phyloP scores from a whole-genome alignment of 140 eudicot species.

The Ambrosia hybrid region DNA sequence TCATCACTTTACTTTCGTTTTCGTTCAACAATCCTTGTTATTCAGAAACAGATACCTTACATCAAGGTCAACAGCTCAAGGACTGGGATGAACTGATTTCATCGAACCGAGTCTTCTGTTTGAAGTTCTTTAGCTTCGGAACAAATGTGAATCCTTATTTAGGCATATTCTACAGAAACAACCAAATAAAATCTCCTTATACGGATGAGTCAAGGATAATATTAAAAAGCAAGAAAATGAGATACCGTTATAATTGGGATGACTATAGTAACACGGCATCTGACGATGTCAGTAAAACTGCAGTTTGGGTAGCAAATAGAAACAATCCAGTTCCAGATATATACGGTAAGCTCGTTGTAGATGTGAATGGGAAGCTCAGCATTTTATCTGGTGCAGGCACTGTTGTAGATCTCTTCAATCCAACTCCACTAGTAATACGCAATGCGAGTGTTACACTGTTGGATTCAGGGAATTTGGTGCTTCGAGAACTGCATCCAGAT shows the following conservation, averaged over 20 bases:
- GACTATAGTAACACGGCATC: neutral
- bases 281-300: neutral
- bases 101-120: too few species aligned
- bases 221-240: too few species aligned
- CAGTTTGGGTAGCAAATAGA: conserved; percentile 48
- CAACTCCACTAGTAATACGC: conserved; percentile 5
- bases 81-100: too few species aligned
- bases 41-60: too few species aligned
- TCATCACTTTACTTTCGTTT: too few species aligned
- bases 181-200: neutral
- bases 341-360: conserved; percentile 36
- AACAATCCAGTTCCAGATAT: conserved; percentile 32
- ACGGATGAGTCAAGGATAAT: neutral
- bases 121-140: too few species aligned
- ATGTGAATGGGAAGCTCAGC: conserved; percentile 26
- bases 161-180: too few species aligned
- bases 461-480: conserved; percentile 42
- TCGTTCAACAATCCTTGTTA: too few species aligned
- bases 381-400: conserved; percentile 19
- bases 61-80: too few species aligned
- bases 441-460: conserved; percentile 34
- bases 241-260: too few species aligned
- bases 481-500: conserved; percentile 24
- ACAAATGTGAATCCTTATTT: too few species aligned
- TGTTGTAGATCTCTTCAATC: conserved; percentile 26